These are phyloP conservation scores for Brassica rapa DNA, from an alignment of 345 rosid species.

Conservation along the genomic window DNA sequence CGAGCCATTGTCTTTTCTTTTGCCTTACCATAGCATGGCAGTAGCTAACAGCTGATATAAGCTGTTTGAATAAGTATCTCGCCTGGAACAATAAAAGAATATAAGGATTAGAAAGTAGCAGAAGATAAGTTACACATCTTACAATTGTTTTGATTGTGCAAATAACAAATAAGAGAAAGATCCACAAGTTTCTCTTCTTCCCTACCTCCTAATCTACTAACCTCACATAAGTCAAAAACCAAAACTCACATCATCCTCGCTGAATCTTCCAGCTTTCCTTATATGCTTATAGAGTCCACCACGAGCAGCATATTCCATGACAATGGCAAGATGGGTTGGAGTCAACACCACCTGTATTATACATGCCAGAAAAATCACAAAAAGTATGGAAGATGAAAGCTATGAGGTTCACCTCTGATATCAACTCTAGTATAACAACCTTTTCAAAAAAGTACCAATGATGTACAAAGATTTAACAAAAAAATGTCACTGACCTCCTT, in stretches of 20 bases:
- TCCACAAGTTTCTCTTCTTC: not conserved
- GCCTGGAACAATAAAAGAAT: slow-evolving; percentile 41
- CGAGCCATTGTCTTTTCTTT: not conserved
- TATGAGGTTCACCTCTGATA: not conserved
- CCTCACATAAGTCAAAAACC: no score
- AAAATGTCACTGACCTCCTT: slow-evolving; percentile 62
- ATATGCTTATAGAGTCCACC: slow-evolving; percentile 72
- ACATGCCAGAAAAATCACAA: no score
- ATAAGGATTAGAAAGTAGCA: not conserved
- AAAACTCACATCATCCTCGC: slow-evolving; percentile 65
- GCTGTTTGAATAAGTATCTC: slow-evolving; percentile 70
- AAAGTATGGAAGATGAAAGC: not conserved
- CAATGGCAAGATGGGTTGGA: slow-evolving; percentile 68
- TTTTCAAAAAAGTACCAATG: not conserved
- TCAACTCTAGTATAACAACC: not conserved
- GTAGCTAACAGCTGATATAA: slow-evolving; percentile 68
- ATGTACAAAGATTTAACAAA: not conserved
- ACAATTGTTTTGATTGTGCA: no score
- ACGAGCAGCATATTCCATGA: slow-evolving; percentile 77
- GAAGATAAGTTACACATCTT: no score
- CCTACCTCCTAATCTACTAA: no score
- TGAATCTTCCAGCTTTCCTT: slow-evolving; percentile 68
- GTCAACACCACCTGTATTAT: slow-evolving; percentile 63
- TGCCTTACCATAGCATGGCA: slow-evolving; percentile 61
- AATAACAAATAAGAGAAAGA: not conserved